A percentile compares a stretch with the other conserved stretches of the same genome.
Evolutionary conservation across 148 eudicot genomes (phyloP).

Genomic region (Camellia granthamiana): DNA sequence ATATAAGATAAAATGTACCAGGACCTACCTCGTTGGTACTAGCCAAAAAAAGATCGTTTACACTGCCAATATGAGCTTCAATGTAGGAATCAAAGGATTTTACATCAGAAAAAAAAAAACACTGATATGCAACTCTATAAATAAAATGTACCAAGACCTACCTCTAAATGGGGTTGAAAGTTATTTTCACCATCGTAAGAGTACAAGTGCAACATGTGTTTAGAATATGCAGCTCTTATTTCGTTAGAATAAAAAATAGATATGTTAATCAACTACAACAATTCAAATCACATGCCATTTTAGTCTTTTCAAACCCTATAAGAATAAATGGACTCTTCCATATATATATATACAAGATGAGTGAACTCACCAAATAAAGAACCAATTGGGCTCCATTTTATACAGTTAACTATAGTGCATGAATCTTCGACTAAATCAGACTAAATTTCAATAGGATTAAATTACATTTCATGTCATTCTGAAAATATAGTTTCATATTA

Average conservation of each 20-base stretch:
- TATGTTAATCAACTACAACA: background rate
- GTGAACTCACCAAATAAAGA: conserved; percentile 16
- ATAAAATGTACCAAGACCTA: background rate
- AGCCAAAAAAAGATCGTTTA: conserved; percentile 53
- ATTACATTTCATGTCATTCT: background rate
- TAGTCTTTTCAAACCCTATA: background rate
- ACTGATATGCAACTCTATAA: background rate
- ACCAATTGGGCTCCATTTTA: conserved; percentile 73
- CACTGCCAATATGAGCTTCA: conserved; percentile 55
- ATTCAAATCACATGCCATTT: background rate
- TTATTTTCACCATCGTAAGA: conserved; percentile 32
- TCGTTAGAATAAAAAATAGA: background rate
- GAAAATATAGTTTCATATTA: background rate
- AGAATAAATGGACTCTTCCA: background rate
- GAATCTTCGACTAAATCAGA: conserved; percentile 55
- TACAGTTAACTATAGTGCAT: conserved; percentile 59
- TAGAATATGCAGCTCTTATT: conserved; percentile 53
- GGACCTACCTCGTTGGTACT: conserved; percentile 41
- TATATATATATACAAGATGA: background rate
- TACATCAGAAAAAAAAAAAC: background rate
- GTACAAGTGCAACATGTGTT: conserved; percentile 45
- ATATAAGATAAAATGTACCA: too few relatives aligned
- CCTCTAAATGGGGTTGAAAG: conserved; percentile 44
- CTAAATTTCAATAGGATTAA: background rate
- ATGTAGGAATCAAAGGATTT: conserved; percentile 20